phyloP scores from a whole-genome alignment of 139 green algal genomes.

The Gonium pectorale region DNA sequence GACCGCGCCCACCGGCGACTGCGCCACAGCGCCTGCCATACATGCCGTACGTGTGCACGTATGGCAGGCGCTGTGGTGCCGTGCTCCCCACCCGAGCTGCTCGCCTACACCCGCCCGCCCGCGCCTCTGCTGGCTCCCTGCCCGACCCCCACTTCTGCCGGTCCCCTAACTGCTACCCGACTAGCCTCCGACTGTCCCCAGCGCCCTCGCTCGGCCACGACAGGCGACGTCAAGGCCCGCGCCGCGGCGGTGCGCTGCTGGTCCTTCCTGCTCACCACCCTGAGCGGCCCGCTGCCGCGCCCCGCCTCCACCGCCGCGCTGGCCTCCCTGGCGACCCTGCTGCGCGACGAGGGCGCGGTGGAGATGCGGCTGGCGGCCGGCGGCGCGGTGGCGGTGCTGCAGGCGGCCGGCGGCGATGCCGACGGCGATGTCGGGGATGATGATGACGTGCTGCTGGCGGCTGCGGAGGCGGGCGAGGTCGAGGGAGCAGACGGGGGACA shows the following conservation, averaged over 20 bases:
- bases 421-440: too few relatives aligned
- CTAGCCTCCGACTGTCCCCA: too few relatives aligned
- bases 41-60: too few relatives aligned
- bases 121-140: too few relatives aligned
- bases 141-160: too few relatives aligned
- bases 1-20: too few relatives aligned
- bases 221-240: slow-evolving; percentile 29
- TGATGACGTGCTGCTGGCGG: slow-evolving; percentile 32
- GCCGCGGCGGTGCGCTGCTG: slow-evolving; percentile 70
- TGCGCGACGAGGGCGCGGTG: slow-evolving; percentile 36
- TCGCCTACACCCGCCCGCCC: too few relatives aligned
- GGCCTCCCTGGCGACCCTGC: slow-evolving; percentile 49
- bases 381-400: slow-evolving; percentile 74
- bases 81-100: too few relatives aligned
- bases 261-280: slow-evolving; percentile 76
- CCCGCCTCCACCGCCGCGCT: slow-evolving; percentile 57
- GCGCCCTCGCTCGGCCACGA: neutral
- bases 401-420: too few relatives aligned
- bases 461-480: slow-evolving; percentile 28
- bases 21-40: too few relatives aligned
- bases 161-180: too few relatives aligned
- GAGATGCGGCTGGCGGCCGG: slow-evolving; percentile 66
- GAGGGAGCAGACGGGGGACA: slow-evolving; percentile 32
- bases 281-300: slow-evolving; percentile 47
- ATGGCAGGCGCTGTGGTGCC: too few relatives aligned